Conservation (phyloP, 306 rosid genomes). For the Cyclanthera cordifolia region DNA sequence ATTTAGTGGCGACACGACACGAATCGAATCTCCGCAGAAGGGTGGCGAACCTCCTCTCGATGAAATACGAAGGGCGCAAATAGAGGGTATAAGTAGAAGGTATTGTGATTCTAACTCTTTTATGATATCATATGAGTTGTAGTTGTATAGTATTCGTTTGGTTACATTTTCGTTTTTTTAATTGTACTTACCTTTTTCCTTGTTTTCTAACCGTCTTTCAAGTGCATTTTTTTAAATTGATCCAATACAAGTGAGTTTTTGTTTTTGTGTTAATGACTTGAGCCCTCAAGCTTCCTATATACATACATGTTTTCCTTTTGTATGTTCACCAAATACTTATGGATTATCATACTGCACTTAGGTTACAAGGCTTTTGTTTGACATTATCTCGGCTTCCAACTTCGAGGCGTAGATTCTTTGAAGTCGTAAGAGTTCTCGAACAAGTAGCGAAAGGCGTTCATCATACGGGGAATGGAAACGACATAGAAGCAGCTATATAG, state of each 20-base stretch:
- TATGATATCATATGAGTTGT: background rate
- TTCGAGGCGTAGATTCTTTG: conserved; percentile 12
- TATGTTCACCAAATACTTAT: background rate
- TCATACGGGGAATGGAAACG: background rate
- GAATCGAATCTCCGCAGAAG: conserved; percentile 13
- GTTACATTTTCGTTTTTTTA: no score
- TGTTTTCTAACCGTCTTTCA: no score
- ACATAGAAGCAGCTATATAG: conserved; percentile 5
- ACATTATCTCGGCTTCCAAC: conserved; percentile 20
- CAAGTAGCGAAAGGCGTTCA: conserved; percentile 4
- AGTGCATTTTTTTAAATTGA: no score
- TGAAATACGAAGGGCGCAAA: conserved; percentile 16
- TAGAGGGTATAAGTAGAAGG: conserved; percentile 21
- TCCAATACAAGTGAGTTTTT: no score
- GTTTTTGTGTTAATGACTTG: background rate
- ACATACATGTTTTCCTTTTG: no score
- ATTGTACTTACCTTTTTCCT: no score
- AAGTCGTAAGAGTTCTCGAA: conserved; percentile 11
- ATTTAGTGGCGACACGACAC: conserved; percentile 7
- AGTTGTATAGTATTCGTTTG: no score
- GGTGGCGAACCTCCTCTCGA: conserved; percentile 16
- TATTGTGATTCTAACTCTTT: background rate
- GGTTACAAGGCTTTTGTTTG: conserved; percentile 21
- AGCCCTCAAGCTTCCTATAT: no score
- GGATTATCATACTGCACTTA: background rate